These are phyloP conservation scores for Zygoascus ofunaensis DNA, from an alignment of 805 yeast species.

Conservation along the genomic window DNA sequence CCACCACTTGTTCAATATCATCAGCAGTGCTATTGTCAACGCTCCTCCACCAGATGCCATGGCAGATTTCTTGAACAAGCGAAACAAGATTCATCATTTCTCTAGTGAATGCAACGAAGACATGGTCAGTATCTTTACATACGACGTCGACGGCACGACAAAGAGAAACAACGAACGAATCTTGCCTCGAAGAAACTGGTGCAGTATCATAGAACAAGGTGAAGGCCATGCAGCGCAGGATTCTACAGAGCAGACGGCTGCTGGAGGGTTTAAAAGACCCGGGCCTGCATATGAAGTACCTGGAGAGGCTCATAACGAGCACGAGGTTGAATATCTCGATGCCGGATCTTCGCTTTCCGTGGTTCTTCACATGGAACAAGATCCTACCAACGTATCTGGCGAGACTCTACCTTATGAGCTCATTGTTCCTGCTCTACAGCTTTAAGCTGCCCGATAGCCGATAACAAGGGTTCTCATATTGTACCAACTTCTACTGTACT, in stretches of 20 bases:
- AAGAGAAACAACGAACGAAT: conserved; percentile 42
- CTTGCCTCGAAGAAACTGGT: conserved; percentile 49
- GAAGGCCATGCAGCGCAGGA: not conserved
- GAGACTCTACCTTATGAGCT: conserved; percentile 58
- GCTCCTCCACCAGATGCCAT: conserved; percentile 88
- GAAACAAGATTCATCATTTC: conserved; percentile 50
- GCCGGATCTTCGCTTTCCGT: conserved; percentile 44
- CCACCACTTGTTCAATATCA: conserved; percentile 57
- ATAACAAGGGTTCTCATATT: no score
- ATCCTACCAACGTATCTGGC: conserved; percentile 39
- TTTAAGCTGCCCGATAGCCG: no score
- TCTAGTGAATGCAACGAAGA: conserved; percentile 65
- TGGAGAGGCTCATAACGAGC: conserved; percentile 7
- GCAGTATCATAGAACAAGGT: conserved; percentile 30
- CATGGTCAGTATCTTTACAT: conserved; percentile 59
- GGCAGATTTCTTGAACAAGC: conserved; percentile 60
- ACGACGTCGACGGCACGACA: conserved; percentile 50
- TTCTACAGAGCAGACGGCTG: conserved; percentile 4
- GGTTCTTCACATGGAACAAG: conserved; percentile 65
- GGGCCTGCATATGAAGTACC: not conserved
- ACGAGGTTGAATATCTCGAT: conserved; percentile 12
- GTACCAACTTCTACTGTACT: no score
- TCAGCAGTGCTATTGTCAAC: conserved; percentile 84
- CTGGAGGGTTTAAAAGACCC: conserved; percentile 10
- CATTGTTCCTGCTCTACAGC: conserved; percentile 45